Conservation (phyloP, 129 eudicot genomes). For the Lactuca sativa region DNA sequence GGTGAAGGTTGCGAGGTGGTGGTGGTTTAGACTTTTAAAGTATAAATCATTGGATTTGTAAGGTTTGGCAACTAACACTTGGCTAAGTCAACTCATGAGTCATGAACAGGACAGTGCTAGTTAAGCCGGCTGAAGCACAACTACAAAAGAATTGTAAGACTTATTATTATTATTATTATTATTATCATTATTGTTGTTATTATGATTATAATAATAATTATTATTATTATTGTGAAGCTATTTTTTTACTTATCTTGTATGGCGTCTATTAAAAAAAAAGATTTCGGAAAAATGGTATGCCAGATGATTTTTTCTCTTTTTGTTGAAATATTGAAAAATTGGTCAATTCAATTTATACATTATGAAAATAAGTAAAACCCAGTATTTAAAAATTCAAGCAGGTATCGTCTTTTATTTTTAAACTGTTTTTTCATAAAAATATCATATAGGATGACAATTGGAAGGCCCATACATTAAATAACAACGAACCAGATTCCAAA, state of each 20-base stretch:
- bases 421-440: no score
- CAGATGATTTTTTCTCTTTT: no score
- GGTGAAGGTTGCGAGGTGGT: constrained; percentile 12
- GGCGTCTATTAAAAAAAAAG: not conserved
- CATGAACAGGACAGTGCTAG: not conserved
- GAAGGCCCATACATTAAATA: not conserved
- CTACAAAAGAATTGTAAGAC: not conserved
- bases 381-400: not conserved
- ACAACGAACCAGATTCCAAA: not conserved
- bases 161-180: not conserved
- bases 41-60: constrained; percentile 13
- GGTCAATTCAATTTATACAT: not conserved
- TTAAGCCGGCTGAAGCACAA: constrained; percentile 29
- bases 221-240: not conserved
- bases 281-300: not conserved
- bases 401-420: no score
- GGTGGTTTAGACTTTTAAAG: not conserved
- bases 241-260: not conserved
- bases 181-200: no score
- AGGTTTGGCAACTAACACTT: constrained; percentile 9
- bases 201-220: no score
- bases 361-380: not conserved
- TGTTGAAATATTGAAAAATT: not conserved
- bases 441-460: not conserved
- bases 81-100: constrained; percentile 11